Evolutionary conservation across 768 basidiomycete species (phyloP), one percentile per base, ranked within the genome.

Genomic region (Mycena polygramma): DNA sequence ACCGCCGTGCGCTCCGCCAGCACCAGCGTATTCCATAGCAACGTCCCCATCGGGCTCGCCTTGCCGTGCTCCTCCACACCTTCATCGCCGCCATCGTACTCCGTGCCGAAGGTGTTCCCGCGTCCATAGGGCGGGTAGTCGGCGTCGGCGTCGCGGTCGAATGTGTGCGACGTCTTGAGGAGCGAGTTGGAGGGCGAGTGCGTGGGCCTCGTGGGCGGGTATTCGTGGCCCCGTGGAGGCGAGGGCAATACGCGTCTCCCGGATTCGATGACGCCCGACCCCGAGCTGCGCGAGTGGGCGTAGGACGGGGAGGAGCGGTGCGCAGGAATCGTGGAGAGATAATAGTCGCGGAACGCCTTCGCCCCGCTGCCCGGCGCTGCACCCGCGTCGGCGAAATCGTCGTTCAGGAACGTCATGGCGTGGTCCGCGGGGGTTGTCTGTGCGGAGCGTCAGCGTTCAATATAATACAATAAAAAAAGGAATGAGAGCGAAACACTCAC

Each of bases 401-500:
- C 81, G 73, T 86, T 87, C 59, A 91, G 81, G 68, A 90, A 82
- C 73, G 88, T 87, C 77, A 92, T 85, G 0, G 89, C 86, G 63
- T 90, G 89, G 71, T 91, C 90, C 0, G 85, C 83, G 0, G 91
- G 90, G 37, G 88, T 88, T 58, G 79, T 82, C 80, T 86, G 77
- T 49, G 20, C 17, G 17, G 7, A 22, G 9, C n/a, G 15, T 24
- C 35, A 30, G 30, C 30, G 6, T 6, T 6, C 6, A 30, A 30
- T 30, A 3, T 6, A 30, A 30, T 30, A n/a, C 30, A 30, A 30
- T 30, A 30, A 3, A 30, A 30, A 30, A 30, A 30, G 6, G 6
- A n/a, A n/a, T n/a, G n/a, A n/a, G 6, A 30, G 30, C 2, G 30
- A 6, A 30, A 30, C 30, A 76, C 79, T 65, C 70, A 85, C 82